Conservation (phyloP, 345 rosid species). For the Pistacia vera region DNA sequence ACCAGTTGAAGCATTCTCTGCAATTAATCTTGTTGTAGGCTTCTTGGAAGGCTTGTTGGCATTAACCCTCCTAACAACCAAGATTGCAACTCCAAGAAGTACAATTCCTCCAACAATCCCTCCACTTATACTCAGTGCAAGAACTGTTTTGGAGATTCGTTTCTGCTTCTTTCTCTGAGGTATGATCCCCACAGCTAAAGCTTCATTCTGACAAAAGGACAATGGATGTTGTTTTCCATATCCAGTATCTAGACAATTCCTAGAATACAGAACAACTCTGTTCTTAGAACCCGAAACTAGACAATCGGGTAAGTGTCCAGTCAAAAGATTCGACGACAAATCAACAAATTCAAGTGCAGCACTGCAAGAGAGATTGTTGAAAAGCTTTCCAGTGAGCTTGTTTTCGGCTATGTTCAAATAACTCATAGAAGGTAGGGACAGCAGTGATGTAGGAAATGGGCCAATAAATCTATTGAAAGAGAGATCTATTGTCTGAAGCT, state of each 20-base stretch:
- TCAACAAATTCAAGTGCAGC: constrained; percentile 58
- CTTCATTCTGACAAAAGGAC: constrained; percentile 77
- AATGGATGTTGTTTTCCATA: constrained; percentile 64
- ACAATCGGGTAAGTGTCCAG: constrained; percentile 74
- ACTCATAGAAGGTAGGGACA: constrained; percentile 69
- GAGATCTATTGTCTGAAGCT: constrained; percentile 79
- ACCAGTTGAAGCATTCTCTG: constrained; percentile 67
- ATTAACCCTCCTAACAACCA: constrained; percentile 42
- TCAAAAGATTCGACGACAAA: constrained; percentile 80
- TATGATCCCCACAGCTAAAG: constrained; percentile 86
- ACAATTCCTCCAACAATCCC: constrained; percentile 59
- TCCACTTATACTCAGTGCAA: constrained; percentile 59
- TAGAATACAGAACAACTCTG: constrained; percentile 47
- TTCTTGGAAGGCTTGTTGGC: constrained; percentile 31
- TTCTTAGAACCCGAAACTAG: constrained; percentile 50
- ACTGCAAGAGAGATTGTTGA: constrained; percentile 71
- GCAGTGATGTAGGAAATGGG: constrained; percentile 61
- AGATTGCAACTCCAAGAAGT: constrained; percentile 51
- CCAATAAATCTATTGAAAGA: constrained; percentile 81
- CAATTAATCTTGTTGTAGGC: constrained; percentile 59
- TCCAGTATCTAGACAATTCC: constrained; percentile 62
- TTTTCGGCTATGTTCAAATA: constrained; percentile 73
- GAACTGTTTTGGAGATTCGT: constrained; percentile 35
- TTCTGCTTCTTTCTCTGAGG: constrained; percentile 47
- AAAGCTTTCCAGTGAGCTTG: constrained; percentile 84